Conservation (phyloP, 345 rosid species). For the Murraya paniculata region DNA sequence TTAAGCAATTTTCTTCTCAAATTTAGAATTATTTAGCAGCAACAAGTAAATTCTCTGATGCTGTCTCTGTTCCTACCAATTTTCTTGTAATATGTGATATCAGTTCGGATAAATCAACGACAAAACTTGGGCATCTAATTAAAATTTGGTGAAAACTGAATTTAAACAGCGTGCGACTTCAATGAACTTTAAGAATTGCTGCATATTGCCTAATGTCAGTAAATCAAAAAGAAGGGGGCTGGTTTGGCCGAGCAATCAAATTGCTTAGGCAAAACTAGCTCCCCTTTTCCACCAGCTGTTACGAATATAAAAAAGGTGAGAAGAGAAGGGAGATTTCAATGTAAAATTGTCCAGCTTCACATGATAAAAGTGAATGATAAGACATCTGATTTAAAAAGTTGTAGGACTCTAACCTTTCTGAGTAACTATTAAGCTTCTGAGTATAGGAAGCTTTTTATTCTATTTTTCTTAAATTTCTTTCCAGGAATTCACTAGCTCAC, state of each 20-base stretch:
- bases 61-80: neutral
- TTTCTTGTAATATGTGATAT: too few species aligned
- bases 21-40: neutral
- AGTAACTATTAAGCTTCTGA: neutral
- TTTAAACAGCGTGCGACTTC: neutral
- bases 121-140: neutral
- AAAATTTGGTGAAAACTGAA: neutral
- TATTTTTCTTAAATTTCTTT: neutral
- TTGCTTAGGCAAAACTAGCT: too few species aligned
- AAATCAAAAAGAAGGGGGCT: too few species aligned
- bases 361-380: too few species aligned
- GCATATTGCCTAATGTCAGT: too few species aligned
- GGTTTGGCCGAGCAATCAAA: too few species aligned
- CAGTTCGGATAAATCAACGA: neutral
- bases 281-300: too few species aligned
- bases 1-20: neutral
- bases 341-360: too few species aligned
- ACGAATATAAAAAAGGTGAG: too few species aligned
- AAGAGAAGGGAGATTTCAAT: too few species aligned
- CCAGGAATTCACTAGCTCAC: neutral
- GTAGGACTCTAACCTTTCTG: too few species aligned
- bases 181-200: too few species aligned
- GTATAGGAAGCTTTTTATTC: neutral
- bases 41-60: neutral
- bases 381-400: neutral